Evolutionary conservation across 129 eudicot genomes (phyloP).

Genomic region (Artemisia argyi): DNA sequence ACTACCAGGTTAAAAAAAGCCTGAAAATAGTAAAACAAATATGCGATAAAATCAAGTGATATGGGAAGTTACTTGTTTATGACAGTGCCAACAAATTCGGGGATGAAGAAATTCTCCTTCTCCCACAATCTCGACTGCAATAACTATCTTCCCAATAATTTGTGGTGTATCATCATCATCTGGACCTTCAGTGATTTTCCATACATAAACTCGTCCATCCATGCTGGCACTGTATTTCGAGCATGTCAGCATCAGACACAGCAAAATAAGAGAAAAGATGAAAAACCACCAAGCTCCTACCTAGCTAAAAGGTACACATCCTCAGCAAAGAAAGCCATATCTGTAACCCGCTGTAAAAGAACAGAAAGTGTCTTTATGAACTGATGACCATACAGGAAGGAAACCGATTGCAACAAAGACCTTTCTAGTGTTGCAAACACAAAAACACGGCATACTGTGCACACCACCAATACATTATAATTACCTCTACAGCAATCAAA

Average conservation of each 20-base stretch:
- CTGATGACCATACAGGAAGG: background rate
- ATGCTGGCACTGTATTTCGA: conserved; percentile 72
- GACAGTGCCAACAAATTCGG: conserved; percentile 98
- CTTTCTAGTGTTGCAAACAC: background rate
- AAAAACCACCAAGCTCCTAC: conserved; percentile 34
- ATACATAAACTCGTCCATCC: conserved; percentile 90
- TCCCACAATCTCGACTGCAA: conserved; percentile 80
- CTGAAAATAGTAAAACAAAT: too few relatives aligned
- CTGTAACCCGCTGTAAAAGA: conserved; percentile 85
- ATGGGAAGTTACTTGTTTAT: conserved; percentile 66
- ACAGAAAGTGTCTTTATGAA: background rate
- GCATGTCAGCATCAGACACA: background rate
- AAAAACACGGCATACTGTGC: background rate
- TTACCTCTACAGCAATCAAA: too few relatives aligned
- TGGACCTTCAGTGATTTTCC: conserved; percentile 93
- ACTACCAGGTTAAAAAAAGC: too few relatives aligned
- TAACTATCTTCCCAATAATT: conserved; percentile 70
- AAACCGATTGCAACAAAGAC: background rate
- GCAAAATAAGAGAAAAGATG: background rate
- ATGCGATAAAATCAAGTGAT: too few relatives aligned
- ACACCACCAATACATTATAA: background rate
- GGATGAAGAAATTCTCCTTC: conserved; percentile 89
- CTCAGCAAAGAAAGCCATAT: conserved; percentile 99
- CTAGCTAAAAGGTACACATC: conserved; percentile 96
- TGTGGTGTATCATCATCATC: conserved; percentile 90